Evolutionary conservation across 768 basidiomycete genomes (phyloP), one percentile per base, ranked within the genome.

Genomic region (Pleurotus tuoliensis): DNA sequence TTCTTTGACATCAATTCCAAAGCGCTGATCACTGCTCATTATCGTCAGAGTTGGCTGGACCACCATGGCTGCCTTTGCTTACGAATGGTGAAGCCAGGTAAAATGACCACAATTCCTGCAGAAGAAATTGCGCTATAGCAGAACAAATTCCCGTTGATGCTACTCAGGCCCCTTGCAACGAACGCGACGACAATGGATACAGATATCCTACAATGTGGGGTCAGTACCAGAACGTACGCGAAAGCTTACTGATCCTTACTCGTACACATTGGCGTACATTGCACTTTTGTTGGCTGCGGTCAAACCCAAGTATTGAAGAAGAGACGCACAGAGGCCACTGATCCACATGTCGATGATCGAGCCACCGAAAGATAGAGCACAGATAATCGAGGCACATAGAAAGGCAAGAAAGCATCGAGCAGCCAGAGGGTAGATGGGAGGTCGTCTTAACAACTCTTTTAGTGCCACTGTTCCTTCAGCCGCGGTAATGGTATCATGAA

Each of bases 241-340:
- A 3, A 34, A 34, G 4, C 30, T 34, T 34, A 34, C 8, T 45
- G 30, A 4, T 20, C 76, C 92, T 69, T 67, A 94, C 94, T 96
- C 94, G 65, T 94, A 96, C 56, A 95, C 92, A 64, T 93, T 95
- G n/a, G 92, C 92, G 70, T 94, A 95, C 73, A 92, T 88, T 1
- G 90, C 81, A 62, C 88, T 94, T 71, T 90, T 92, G 61, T 86
- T 82, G 3, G 93, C 92, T 7, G 90, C 84, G 64, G 86, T 87
- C 47, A 94, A 73, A 38, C 92, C 90, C 44, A 94, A 76, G 67
- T 88, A 92, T 63, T 91, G 88, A 49, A 95, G 73, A 49, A 85
- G 67, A 56, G 81, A 81, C 8, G 86, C 86, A 54, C 84, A 88
- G 0, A 75, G 67, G 11, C 89, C 90, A 56, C 88, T 84, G 59